Base-by-base conservation (phyloP, 2,329 filamentous ascomycete species). In the Daldinia sp. region DNA sequence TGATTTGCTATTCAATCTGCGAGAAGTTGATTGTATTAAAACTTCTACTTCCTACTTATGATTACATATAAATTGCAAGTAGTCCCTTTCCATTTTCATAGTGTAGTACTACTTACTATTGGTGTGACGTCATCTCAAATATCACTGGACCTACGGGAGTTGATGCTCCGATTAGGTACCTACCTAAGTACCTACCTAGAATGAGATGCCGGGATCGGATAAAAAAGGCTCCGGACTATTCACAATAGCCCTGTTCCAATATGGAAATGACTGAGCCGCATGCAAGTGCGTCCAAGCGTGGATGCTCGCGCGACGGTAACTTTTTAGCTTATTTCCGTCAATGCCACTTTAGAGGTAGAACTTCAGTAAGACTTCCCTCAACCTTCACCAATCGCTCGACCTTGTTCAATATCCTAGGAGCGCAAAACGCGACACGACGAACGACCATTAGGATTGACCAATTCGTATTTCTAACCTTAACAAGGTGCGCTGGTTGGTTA, bases 181-280 rank as follows among this genome's bases (percentile, higher is more conserved):
- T 42, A n/a, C 28, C 4, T 30, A 30, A n/a, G 28, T 30, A 7
- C 7, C 28, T 30, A n/a, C n/a, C n/a, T n/a, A n/a, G n/a, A n/a
- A n/a, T 39, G 10, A 46, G 20, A 26, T 26, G 62, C 26, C n/a
- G 46, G 53, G 9, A 50, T 26, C 65, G 65, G 58, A 59, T 23
- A 23, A 23, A 23, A 23, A 23, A 23, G 20, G 20, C 20, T 23
- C 20, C 20, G 20, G 20, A 2, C 20, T 23, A 2, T 23, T 2
- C 20, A 23, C 20, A 23, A 23, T 33, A 23, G 20, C 20, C 20
- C 20, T 23, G 20, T 23, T 23, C 20, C 20, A 23, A 23, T 23
- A 23, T 23, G 20, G 20, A 23, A 23, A 23, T 23, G 37, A 4
- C 37, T 12, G 15, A n/a, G 39, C 13, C 13, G 7, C 9, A 42